A percentile compares a stretch with the other conserved stretches of the same genome.
Conservation (phyloP, 371 early-diverging fungal genomes). For the Mucor indicus region DNA sequence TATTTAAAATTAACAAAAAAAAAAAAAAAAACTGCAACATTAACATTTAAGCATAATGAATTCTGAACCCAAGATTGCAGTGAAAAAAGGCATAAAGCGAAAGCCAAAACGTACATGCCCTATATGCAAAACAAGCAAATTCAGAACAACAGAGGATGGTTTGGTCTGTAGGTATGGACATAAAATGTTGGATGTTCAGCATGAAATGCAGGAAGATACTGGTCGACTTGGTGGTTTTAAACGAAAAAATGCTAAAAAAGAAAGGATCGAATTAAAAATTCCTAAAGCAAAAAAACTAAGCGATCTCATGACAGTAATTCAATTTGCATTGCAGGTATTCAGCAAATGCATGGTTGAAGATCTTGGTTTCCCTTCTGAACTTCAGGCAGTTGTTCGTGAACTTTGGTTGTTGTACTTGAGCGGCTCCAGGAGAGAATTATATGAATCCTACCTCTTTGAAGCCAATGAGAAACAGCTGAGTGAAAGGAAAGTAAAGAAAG, state of each 20-base stretch:
- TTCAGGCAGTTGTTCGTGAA: conserved; percentile 31
- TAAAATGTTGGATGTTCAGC: conserved; percentile 20
- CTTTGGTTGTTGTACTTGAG: conserved; percentile 32
- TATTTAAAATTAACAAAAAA: too few species aligned
- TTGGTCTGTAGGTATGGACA: conserved; percentile 38
- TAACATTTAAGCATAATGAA: too few species aligned
- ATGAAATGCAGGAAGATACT: conserved; percentile 19
- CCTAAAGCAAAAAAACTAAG: conserved; percentile 5
- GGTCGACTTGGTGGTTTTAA: neutral
- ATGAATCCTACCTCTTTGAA: conserved; percentile 14
- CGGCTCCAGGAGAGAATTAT: conserved; percentile 5
- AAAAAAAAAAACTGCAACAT: too few species aligned
- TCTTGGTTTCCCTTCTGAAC: conserved; percentile 25
- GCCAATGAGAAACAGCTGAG: conserved; percentile 2
- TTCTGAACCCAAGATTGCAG: too few species aligned
- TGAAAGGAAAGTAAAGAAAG: neutral
- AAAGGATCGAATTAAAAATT: neutral
- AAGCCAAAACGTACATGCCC: conserved; percentile 19
- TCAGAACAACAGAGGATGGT: conserved; percentile 4
- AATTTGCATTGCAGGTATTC: conserved; percentile 20
- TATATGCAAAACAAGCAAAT: conserved; percentile 21
- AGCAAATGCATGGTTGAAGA: conserved; percentile 24
- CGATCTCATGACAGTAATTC: conserved; percentile 14
- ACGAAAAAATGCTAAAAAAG: neutral
- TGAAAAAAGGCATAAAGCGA: too few species aligned